Evolutionary conservation across 768 basidiomycete species (phyloP).

Genomic region (Mycena epipterygia): DNA sequence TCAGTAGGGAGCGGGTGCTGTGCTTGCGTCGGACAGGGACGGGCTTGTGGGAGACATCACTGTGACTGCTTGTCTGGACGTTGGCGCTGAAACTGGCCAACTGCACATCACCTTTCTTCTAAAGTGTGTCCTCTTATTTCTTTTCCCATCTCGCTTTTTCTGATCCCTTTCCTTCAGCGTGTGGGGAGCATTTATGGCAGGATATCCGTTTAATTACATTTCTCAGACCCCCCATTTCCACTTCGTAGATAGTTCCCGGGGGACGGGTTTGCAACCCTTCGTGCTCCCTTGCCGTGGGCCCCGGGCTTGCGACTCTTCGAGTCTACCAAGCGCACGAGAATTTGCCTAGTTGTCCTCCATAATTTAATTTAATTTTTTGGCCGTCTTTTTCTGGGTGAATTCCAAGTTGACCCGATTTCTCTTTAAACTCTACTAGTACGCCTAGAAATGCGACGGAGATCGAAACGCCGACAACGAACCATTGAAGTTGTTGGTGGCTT

Average conservation of each 20-base stretch:
- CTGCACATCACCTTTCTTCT: neutral
- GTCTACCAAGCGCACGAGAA: neutral
- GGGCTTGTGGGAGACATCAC: neutral
- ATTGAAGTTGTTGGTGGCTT: too few species aligned
- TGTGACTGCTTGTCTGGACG: neutral
- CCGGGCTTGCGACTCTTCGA: neutral
- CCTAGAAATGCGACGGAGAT: too few species aligned
- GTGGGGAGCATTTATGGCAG: neutral
- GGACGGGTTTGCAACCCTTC: neutral
- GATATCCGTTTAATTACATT: neutral
- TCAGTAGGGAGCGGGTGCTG: too few species aligned
- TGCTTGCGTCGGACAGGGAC: neutral
- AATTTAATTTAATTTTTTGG: neutral
- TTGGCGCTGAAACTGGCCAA: neutral
- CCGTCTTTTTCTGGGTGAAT: neutral
- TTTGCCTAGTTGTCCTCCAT: neutral
- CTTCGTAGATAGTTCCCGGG: constrained; percentile 5
- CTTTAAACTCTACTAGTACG: too few species aligned
- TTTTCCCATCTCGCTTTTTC: neutral
- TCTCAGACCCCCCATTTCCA: neutral
- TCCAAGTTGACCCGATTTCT: too few species aligned
- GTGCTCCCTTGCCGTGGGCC: neutral
- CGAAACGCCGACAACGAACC: too few species aligned
- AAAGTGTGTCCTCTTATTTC: neutral
- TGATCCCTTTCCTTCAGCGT: neutral